phyloP scores from a whole-genome alignment of 345 rosid genomes.

The Corymbia maculata region DNA sequence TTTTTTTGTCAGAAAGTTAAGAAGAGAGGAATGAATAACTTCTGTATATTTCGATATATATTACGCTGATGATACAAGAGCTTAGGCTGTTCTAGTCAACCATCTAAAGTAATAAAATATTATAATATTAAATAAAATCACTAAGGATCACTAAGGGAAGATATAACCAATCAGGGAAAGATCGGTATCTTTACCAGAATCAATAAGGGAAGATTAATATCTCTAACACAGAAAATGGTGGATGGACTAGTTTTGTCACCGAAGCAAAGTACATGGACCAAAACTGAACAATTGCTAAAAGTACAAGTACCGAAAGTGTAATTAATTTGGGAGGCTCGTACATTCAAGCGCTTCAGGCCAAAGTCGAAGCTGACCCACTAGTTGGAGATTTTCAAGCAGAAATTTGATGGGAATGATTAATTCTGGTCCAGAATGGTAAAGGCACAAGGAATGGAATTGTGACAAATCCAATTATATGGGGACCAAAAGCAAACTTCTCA shows the following conservation, averaged over 20 bases:
- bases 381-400: neutral
- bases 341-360: neutral
- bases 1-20: too few relatives aligned
- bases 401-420: neutral
- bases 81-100: too few relatives aligned
- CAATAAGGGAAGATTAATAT: too few relatives aligned
- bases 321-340: fast-evolving
- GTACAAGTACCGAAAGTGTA: neutral
- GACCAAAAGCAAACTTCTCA: neutral
- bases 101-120: too few relatives aligned
- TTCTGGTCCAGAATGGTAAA: neutral
- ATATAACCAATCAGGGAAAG: too few relatives aligned
- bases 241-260: neutral
- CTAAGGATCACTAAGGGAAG: too few relatives aligned
- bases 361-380: neutral
- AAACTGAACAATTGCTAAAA: neutral
- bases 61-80: too few relatives aligned
- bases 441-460: neutral
- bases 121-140: too few relatives aligned
- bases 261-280: neutral
- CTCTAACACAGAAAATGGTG: too few relatives aligned
- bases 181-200: too few relatives aligned
- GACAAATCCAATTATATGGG: neutral
- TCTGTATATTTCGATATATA: too few relatives aligned
- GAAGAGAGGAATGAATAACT: too few relatives aligned